Percentiles rank a stretch among this genome's conserved stretches.
Evolutionary conservation across 148 eudicot genomes (phyloP).

Genomic region (Heliosperma pusillum): DNA sequence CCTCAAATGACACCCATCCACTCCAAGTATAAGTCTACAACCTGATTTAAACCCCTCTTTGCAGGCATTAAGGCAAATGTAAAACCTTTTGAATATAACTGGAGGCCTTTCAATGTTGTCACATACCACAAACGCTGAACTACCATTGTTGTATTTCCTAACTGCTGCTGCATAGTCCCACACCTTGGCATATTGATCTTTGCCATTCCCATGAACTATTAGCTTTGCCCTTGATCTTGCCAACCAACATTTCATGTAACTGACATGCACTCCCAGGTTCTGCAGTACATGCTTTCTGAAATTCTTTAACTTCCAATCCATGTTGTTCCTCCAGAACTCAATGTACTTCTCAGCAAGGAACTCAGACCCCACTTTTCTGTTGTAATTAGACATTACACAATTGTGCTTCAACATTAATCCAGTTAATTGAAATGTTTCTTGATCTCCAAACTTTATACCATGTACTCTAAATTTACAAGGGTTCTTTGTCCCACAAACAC

Average conservation of each 20-base stretch:
- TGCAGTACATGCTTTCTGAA: background rate
- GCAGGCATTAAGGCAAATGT: background rate
- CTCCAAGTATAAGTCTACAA: background rate
- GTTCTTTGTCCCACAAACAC: too few relatives aligned
- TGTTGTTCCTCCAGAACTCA: background rate
- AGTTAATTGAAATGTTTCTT: too few relatives aligned
- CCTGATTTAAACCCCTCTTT: background rate
- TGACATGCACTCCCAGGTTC: background rate
- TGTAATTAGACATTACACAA: background rate
- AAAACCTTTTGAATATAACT: background rate
- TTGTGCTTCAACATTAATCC: too few relatives aligned
- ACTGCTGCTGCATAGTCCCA: background rate
- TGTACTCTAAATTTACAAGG: too few relatives aligned
- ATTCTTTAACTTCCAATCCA: background rate
- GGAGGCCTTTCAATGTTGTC: background rate
- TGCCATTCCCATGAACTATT: background rate
- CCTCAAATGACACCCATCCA: constrained; percentile 3
- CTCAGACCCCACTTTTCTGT: background rate
- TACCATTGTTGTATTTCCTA: background rate
- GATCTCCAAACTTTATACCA: too few relatives aligned
- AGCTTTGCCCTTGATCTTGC: background rate
- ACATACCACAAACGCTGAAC: background rate
- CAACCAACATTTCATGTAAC: too few relatives aligned
- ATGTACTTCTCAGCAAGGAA: background rate
- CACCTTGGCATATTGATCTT: too few relatives aligned